Evolutionary conservation across 768 basidiomycete genomes (phyloP).

Genomic region (Auricularia sp.): DNA sequence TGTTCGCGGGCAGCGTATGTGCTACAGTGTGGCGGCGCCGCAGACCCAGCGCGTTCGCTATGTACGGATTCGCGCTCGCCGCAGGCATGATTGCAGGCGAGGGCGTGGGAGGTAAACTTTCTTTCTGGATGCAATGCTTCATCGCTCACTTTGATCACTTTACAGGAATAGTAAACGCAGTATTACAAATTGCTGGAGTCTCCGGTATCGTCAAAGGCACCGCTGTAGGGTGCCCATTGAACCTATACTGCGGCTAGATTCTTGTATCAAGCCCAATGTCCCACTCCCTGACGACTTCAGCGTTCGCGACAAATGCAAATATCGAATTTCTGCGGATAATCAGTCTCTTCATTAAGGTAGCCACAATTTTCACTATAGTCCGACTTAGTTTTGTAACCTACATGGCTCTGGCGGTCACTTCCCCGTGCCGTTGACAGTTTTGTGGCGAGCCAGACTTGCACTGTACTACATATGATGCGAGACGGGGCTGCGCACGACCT

Average conservation of each 20-base stretch:
- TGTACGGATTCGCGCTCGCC: constrained; percentile 49
- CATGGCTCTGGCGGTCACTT: too few species aligned
- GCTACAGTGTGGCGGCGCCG: constrained; percentile 39
- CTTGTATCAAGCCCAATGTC: too few species aligned
- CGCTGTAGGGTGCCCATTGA: constrained; percentile 20
- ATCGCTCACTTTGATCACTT: not conserved
- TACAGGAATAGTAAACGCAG: constrained; percentile 21
- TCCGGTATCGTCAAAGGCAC: constrained; percentile 19
- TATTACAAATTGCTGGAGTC: constrained; percentile 21
- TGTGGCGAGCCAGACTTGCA: too few species aligned
- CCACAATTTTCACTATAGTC: too few species aligned
- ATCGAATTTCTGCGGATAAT: too few species aligned
- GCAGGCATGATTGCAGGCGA: constrained; percentile 49
- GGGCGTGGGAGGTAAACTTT: constrained; percentile 38
- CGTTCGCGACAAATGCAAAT: too few species aligned
- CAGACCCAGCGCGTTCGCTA: constrained; percentile 35
- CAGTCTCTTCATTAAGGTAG: too few species aligned
- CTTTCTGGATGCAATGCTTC: not conserved
- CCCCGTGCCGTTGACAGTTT: too few species aligned
- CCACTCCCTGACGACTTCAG: too few species aligned
- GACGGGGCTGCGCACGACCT: too few species aligned
- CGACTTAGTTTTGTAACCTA: too few species aligned
- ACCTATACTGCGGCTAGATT: constrained; percentile 18
- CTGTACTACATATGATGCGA: too few species aligned
- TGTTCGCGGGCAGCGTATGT: constrained; percentile 34